Conservation (phyloP, 1,139 yeast genomes). For the Geotrichum fermentans region DNA sequence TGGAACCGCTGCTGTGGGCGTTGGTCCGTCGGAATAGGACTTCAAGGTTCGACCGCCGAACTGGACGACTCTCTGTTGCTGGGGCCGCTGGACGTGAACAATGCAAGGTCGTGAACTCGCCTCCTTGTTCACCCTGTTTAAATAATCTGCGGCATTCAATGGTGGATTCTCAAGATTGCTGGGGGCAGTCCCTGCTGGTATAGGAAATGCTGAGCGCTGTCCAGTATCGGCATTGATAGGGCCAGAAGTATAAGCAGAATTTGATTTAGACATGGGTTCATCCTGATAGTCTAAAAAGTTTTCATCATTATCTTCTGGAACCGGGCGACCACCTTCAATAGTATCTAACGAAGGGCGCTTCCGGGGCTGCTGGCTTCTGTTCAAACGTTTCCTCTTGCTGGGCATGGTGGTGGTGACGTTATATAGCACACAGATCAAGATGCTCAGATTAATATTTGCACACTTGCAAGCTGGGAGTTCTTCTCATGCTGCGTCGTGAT, state of each 20-base stretch:
- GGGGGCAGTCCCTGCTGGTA: slow-evolving; percentile 22
- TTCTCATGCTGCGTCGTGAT: too few relatives aligned
- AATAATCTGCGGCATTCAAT: slow-evolving; percentile 26
- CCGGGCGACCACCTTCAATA: background rate
- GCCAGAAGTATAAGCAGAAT: slow-evolving; percentile 24
- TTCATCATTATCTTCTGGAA: background rate
- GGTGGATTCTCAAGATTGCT: slow-evolving; percentile 19
- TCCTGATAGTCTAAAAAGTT: background rate
- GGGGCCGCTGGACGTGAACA: slow-evolving; percentile 15
- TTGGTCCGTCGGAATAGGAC: slow-evolving; percentile 12
- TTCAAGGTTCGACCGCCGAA: slow-evolving; percentile 6
- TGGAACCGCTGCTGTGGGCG: slow-evolving; percentile 3
- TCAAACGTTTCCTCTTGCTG: slow-evolving; percentile 2
- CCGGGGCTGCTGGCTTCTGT: background rate
- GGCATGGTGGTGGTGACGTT: too few relatives aligned
- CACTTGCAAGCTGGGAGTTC: too few relatives aligned
- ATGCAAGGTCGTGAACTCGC: slow-evolving; percentile 25
- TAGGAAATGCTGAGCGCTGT: slow-evolving; percentile 44
- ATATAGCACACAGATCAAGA: too few relatives aligned
- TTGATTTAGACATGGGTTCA: slow-evolving; percentile 9
- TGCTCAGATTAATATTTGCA: too few relatives aligned
- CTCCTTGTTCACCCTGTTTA: slow-evolving; percentile 28
- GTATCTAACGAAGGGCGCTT: slow-evolving; percentile 6
- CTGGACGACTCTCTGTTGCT: background rate
- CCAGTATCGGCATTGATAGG: slow-evolving; percentile 41